Conservation (phyloP, 2,329 filamentous ascomycete genomes). For the Phyllosticta paracitricarpa region DNA sequence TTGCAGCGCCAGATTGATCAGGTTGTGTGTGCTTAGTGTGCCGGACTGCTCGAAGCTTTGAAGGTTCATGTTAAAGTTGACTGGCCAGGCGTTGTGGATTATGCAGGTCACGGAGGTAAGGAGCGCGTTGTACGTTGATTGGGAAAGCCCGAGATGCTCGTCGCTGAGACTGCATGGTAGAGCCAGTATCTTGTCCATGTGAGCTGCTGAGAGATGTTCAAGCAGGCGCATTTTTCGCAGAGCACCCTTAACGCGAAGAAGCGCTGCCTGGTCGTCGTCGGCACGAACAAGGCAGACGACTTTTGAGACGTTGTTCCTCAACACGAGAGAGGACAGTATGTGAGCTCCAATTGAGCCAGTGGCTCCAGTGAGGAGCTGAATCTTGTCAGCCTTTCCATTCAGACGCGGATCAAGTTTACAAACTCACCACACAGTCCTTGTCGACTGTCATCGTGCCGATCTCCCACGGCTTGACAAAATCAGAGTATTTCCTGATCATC, state of each 20-base stretch:
- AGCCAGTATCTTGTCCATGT: constrained; percentile 20
- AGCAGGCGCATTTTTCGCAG: constrained; percentile 24
- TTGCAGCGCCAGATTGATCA: constrained; percentile 27
- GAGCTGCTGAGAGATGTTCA: constrained; percentile 16
- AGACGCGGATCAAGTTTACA: not conserved
- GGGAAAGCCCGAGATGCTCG: constrained; percentile 30
- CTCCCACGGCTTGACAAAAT: constrained; percentile 16
- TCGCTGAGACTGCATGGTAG: constrained; percentile 22
- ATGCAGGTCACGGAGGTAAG: constrained; percentile 27
- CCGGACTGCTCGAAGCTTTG: constrained; percentile 33
- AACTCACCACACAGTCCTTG: constrained; percentile 12
- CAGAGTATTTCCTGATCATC: constrained; percentile 33
- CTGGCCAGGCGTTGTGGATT: constrained; percentile 45
- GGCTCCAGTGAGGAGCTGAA: constrained; percentile 47
- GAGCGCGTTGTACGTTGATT: constrained; percentile 13
- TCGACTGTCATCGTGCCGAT: not conserved
- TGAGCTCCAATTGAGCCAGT: constrained; percentile 55
- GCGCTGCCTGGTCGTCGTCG: constrained; percentile 15
- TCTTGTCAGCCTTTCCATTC: not conserved
- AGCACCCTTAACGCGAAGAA: constrained; percentile 22
- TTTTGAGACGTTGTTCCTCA: constrained; percentile 17
- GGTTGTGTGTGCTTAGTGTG: constrained; percentile 33
- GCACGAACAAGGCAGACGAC: constrained; percentile 43
- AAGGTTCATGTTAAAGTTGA: constrained; percentile 46
- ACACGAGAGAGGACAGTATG: constrained; percentile 30